Conservation (phyloP, 2,329 filamentous ascomycete genomes). For the Penicillium digitatum region DNA sequence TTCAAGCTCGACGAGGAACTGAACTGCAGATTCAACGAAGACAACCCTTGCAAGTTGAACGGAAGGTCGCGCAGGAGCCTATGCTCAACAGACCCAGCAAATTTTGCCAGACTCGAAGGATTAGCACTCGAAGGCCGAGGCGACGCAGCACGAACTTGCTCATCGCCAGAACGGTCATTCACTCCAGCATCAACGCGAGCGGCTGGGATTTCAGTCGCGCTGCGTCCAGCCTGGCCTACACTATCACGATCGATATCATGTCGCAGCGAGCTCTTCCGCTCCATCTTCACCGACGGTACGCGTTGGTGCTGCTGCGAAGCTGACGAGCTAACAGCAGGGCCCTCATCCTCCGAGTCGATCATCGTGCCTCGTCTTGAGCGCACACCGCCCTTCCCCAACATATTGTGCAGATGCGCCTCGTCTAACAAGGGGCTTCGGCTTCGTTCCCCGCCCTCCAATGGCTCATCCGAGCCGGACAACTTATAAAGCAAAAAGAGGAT, state of each 20-base stretch:
- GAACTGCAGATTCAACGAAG: slow-evolving; percentile 79
- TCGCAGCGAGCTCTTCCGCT: slow-evolving; percentile 26
- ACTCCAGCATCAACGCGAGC: slow-evolving; percentile 19
- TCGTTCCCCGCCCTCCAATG: slow-evolving; percentile 24
- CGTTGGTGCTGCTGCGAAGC: slow-evolving; percentile 33
- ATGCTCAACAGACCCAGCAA: slow-evolving; percentile 61
- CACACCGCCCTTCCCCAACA: slow-evolving; percentile 29
- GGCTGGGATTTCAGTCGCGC: slow-evolving; percentile 17
- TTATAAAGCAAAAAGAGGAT: slow-evolving; percentile 89
- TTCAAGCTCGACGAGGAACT: slow-evolving; percentile 64
- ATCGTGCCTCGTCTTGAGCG: slow-evolving; percentile 21
- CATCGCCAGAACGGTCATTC: slow-evolving; percentile 21
- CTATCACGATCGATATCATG: slow-evolving; percentile 21
- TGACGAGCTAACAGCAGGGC: slow-evolving; percentile 41
- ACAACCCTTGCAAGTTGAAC: slow-evolving; percentile 88
- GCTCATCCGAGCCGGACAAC: slow-evolving; percentile 60
- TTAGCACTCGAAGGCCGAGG: slow-evolving; percentile 31
- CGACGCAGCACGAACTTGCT: slow-evolving; percentile 15
- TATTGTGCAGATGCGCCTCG: slow-evolving; percentile 37
- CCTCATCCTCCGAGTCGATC: slow-evolving; percentile 33
- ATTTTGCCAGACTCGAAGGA: slow-evolving; percentile 19
- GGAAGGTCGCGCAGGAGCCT: slow-evolving; percentile 74
- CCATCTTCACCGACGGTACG: slow-evolving; percentile 18
- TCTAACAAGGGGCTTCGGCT: slow-evolving; percentile 41
- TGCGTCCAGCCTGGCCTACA: slow-evolving; percentile 19